Conservation (phyloP, 1,284 basidiomycete species). For the Mycosarcoma maydis region DNA sequence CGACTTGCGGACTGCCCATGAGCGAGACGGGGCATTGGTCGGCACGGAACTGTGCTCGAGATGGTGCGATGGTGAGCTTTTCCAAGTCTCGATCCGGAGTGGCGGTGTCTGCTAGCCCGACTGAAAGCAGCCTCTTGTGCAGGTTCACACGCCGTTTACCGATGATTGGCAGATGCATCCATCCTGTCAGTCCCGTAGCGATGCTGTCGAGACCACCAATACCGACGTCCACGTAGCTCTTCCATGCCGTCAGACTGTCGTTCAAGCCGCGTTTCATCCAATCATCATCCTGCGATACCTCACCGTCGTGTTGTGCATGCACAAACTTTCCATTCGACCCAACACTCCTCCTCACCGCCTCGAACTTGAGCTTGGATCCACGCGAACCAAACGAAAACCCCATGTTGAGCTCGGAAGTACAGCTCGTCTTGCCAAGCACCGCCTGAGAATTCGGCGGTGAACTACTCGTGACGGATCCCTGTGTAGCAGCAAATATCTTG, state of each 20-base stretch:
- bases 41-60: too few species aligned
- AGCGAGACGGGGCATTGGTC: conserved; percentile 13
- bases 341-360: neutral
- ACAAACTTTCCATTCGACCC: neutral
- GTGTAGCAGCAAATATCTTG: conserved; percentile 16
- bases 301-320: neutral
- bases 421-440: conserved; percentile 3
- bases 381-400: conserved; percentile 13
- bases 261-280: neutral
- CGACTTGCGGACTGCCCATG: conserved; percentile 25
- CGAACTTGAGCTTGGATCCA: conserved; percentile 1
- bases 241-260: neutral
- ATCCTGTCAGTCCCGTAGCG: neutral
- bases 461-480: neutral
- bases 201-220: neutral
- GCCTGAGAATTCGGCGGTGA: neutral
- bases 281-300: neutral
- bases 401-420: neutral
- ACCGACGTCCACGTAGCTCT: conserved; percentile 9
- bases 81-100: too few species aligned
- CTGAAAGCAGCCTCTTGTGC: too few species aligned
- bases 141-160: too few species aligned
- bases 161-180: neutral
- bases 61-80: too few species aligned
- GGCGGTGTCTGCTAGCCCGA: too few species aligned